A percentile compares a stretch with the other conserved stretches of the same genome.
phyloP scores from a whole-genome alignment of 2,329 filamentous ascomycete genomes.

The Penicillium sp. region DNA sequence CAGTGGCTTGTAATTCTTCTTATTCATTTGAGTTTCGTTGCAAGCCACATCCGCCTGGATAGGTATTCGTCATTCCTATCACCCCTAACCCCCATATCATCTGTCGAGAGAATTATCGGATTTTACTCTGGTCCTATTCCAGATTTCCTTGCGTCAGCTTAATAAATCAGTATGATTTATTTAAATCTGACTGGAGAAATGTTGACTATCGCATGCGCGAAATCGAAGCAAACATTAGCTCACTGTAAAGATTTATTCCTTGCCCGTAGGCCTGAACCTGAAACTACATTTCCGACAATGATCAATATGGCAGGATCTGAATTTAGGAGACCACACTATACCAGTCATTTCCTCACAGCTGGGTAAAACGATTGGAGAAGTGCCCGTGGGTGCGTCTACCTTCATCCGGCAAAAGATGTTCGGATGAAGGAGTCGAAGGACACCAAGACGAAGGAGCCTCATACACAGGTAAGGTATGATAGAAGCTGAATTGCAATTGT shows the following conservation, averaged over 20 bases:
- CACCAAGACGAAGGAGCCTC: background rate
- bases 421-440: background rate
- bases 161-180: too few relatives aligned
- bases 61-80: background rate
- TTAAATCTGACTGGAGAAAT: too few relatives aligned
- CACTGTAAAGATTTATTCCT: background rate
- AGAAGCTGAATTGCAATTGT: background rate
- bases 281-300: background rate
- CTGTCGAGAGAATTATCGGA: too few relatives aligned
- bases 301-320: background rate
- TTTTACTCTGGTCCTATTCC: background rate
- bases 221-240: too few relatives aligned
- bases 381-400: too few relatives aligned
- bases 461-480: background rate
- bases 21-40: slow-evolving; percentile 2
- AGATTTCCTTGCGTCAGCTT: background rate
- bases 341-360: too few relatives aligned
- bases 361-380: background rate
- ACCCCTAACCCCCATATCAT: background rate
- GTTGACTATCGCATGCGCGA: too few relatives aligned
- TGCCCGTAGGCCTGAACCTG: background rate
- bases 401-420: background rate
- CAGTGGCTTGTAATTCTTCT: slow-evolving; percentile 1
- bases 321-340: background rate
- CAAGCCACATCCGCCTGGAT: background rate